Conservation (phyloP, 257 asterid species). For the Solanum peruvianum region DNA sequence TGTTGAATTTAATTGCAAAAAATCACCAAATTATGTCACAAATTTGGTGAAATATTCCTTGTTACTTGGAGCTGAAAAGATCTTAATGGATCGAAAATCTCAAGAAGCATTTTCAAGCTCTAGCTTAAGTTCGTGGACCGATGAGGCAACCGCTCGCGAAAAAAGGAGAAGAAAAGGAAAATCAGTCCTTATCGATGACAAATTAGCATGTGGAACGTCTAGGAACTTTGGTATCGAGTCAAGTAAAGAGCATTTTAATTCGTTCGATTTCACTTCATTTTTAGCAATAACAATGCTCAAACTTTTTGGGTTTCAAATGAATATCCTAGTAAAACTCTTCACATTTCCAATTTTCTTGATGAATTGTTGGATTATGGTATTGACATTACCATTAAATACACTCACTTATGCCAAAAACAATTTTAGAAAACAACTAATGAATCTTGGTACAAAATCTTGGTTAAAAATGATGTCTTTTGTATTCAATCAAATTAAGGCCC, state of each 20-base stretch:
- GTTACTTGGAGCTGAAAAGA: constrained; percentile 41
- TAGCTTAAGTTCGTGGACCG: not conserved
- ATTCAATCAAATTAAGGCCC: constrained; percentile 11
- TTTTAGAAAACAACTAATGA: constrained; percentile 17
- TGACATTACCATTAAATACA: constrained; percentile 30
- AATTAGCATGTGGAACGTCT: constrained; percentile 1
- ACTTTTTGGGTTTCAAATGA: constrained; percentile 26
- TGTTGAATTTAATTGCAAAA: not conserved
- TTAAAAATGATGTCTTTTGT: constrained; percentile 10
- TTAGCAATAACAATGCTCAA: constrained; percentile 15
- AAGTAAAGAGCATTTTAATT: not conserved
- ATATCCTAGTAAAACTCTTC: constrained; percentile 19
- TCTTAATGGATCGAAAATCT: constrained; percentile 24
- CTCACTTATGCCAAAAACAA: constrained; percentile 11
- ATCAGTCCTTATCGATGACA: not conserved
- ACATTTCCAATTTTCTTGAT: constrained; percentile 25
- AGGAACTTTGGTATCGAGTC: not conserved
- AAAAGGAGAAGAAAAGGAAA: not conserved
- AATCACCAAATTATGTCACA: constrained; percentile 2
- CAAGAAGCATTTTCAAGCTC: not conserved
- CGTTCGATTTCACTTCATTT: constrained; percentile 15
- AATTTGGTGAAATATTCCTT: constrained; percentile 11
- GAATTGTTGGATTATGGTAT: constrained; percentile 18
- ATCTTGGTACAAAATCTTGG: constrained; percentile 5
- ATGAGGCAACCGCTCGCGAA: not conserved